Conservation (phyloP, 805 yeast species). For the Isabelozyma pseudorhagii region DNA sequence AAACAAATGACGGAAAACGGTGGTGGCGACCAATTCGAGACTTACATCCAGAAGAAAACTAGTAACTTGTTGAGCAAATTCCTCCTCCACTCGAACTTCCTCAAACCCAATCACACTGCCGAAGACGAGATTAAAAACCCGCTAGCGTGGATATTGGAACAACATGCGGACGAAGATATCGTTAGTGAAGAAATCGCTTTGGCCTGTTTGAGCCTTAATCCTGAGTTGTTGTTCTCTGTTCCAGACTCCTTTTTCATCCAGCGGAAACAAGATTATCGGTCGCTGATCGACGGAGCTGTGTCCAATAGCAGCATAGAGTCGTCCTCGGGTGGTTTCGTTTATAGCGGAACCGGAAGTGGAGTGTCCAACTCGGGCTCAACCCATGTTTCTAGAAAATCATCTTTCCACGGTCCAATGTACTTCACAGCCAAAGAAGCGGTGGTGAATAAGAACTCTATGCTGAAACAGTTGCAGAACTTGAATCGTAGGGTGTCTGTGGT, state of each 20-base stretch:
- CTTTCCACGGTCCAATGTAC: conserved; percentile 19
- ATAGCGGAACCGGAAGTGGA: conserved; percentile 1
- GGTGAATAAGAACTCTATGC: background rate
- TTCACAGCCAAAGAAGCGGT: conserved; percentile 9
- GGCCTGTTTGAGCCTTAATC: conserved; percentile 21
- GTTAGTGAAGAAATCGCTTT: conserved; percentile 19
- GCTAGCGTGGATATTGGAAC: conserved; percentile 16
- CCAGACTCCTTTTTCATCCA: conserved; percentile 3
- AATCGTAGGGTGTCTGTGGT: conserved; percentile 25
- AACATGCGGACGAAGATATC: conserved; percentile 8
- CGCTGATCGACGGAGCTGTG: background rate
- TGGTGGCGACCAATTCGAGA: conserved; percentile 2
- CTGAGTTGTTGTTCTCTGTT: conserved; percentile 6
- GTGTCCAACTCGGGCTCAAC: conserved; percentile 3
- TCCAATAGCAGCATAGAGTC: background rate
- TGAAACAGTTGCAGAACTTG: conserved; percentile 9
- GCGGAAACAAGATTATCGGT: background rate
- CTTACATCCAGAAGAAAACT: conserved; percentile 10
- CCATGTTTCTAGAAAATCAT: conserved; percentile 16
- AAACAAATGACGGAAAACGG: background rate
- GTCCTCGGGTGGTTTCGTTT: background rate
- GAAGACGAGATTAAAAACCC: conserved; percentile 17
- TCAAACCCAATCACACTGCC: conserved; percentile 15
- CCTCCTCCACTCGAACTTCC: conserved; percentile 49
- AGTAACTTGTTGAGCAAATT: conserved; percentile 28